Evolutionary conservation across 352 stramenopile species (phyloP).

Genomic region (Pythium vanterpoolii): DNA sequence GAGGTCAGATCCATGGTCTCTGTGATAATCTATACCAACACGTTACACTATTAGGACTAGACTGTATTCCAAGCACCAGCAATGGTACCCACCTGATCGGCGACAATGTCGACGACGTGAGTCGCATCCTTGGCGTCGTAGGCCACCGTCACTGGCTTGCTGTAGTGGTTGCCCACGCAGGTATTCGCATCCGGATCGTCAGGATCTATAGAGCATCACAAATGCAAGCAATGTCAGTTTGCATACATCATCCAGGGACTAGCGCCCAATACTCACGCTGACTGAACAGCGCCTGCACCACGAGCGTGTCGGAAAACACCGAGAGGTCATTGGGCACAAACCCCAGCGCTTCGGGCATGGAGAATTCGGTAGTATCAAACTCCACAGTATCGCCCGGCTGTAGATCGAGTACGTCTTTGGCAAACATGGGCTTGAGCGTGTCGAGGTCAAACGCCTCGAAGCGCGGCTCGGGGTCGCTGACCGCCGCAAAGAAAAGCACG

Average conservation of each 20-base stretch:
- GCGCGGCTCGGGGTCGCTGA: slow-evolving; percentile 38
- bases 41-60: neutral
- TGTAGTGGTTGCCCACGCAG: slow-evolving; percentile 59
- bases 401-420: slow-evolving; percentile 59
- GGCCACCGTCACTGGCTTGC: slow-evolving; percentile 39
- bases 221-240: neutral
- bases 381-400: slow-evolving; percentile 50
- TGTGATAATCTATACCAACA: slow-evolving; percentile 5
- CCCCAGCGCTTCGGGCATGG: slow-evolving; percentile 46
- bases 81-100: slow-evolving; percentile 34
- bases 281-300: slow-evolving; percentile 65
- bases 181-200: slow-evolving; percentile 67
- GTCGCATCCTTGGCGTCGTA: slow-evolving; percentile 26
- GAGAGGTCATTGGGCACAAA: slow-evolving; percentile 60
- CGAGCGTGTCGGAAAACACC: slow-evolving; percentile 40
- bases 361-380: slow-evolving; percentile 65
- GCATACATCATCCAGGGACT: neutral
- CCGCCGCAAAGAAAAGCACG: slow-evolving; percentile 60
- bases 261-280: slow-evolving; percentile 34
- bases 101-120: slow-evolving; percentile 48
- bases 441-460: slow-evolving; percentile 60
- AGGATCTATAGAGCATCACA: slow-evolving; percentile 36
- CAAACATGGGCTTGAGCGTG: slow-evolving; percentile 53
- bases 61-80: neutral
- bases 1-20: slow-evolving; percentile 41